Conservation (phyloP, 495 filamentous ascomycete species). For the Hypoxylon lenormandii region DNA sequence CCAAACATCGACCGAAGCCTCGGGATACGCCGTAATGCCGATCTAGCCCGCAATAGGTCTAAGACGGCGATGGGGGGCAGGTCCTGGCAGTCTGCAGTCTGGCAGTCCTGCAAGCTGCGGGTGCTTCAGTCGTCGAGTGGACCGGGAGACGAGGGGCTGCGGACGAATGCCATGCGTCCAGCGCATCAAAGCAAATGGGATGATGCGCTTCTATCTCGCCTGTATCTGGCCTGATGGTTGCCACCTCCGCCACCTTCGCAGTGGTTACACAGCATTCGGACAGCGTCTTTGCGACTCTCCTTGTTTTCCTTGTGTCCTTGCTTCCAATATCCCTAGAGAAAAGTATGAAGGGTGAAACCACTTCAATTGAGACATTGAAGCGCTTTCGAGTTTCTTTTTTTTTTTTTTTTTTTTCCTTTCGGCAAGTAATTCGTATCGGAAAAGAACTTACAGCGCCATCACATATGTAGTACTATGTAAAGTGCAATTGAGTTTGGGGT, state of each 20-base stretch:
- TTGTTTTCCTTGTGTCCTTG: constrained; percentile 14
- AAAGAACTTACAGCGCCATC: no score
- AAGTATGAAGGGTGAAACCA: neutral
- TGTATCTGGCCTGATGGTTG: constrained; percentile 10
- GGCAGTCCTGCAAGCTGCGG: constrained; percentile 24
- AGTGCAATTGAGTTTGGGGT: constrained; percentile 1
- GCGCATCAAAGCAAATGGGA: constrained; percentile 39
- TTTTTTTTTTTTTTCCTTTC: neutral
- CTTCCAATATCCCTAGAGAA: neutral
- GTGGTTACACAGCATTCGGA: constrained; percentile 18
- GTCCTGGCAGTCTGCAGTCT: no score
- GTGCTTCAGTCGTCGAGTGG: constrained; percentile 28
- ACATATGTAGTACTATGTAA: neutral
- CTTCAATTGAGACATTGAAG: neutral
- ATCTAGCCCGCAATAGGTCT: constrained; percentile 23
- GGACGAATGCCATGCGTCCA: constrained; percentile 40
- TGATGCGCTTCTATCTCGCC: constrained; percentile 24
- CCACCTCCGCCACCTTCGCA: constrained; percentile 24
- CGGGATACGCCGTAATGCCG: constrained; percentile 26
- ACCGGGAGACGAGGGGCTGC: constrained; percentile 8
- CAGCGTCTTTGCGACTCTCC: constrained; percentile 16
- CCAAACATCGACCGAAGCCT: constrained; percentile 23
- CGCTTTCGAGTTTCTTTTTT: neutral
- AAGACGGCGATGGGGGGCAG: constrained; percentile 14
- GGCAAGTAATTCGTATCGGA: no score